Evolutionary conservation across 2,329 filamentous ascomycete genomes (phyloP).

Genomic region (Bimuria novae-zelandiae): DNA sequence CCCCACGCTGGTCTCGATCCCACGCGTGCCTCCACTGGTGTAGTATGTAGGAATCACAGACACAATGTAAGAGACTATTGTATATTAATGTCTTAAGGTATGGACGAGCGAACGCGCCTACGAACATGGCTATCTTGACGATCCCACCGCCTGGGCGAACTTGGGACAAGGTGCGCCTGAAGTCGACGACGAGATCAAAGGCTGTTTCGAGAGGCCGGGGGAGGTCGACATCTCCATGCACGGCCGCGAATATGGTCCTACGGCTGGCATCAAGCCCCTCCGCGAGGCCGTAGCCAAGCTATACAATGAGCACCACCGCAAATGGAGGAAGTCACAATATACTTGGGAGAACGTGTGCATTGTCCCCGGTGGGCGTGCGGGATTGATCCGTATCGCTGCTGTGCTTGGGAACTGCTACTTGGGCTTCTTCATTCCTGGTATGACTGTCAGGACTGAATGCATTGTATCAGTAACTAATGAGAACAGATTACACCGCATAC

Average conservation of each 20-base stretch:
- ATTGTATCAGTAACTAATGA: slow-evolving; percentile 17
- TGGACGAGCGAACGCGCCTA: slow-evolving; percentile 88
- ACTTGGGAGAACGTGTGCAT: slow-evolving; percentile 85
- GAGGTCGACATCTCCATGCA: slow-evolving; percentile 77
- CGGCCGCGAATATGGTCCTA: slow-evolving; percentile 87
- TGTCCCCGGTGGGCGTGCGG: slow-evolving; percentile 89
- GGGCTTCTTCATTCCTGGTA: slow-evolving; percentile 84
- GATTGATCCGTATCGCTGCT: slow-evolving; percentile 91
- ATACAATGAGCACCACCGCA: slow-evolving; percentile 90
- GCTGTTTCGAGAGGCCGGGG: slow-evolving; percentile 82
- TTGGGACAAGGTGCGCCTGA: slow-evolving; percentile 92
- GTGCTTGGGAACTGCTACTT: slow-evolving; percentile 91
- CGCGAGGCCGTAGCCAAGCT: slow-evolving; percentile 86
- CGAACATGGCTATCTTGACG: slow-evolving; percentile 85
- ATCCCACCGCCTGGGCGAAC: slow-evolving; percentile 86
- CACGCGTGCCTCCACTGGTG: slow-evolving; percentile 85
- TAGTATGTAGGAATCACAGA: too few species aligned
- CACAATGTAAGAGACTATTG: too few species aligned
- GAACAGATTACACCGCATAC: slow-evolving; percentile 83
- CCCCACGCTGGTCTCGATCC: slow-evolving; percentile 90
- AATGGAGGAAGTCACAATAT: slow-evolving; percentile 66
- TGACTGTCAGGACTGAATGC: slow-evolving; percentile 1
- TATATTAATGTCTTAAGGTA: too few species aligned
- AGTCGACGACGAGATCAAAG: slow-evolving; percentile 89
- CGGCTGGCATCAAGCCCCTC: slow-evolving; percentile 89